phyloP scores from a whole-genome alignment of 2,329 filamentous ascomycete genomes.

The Nothophaeocryptopus gaeumannii region DNA sequence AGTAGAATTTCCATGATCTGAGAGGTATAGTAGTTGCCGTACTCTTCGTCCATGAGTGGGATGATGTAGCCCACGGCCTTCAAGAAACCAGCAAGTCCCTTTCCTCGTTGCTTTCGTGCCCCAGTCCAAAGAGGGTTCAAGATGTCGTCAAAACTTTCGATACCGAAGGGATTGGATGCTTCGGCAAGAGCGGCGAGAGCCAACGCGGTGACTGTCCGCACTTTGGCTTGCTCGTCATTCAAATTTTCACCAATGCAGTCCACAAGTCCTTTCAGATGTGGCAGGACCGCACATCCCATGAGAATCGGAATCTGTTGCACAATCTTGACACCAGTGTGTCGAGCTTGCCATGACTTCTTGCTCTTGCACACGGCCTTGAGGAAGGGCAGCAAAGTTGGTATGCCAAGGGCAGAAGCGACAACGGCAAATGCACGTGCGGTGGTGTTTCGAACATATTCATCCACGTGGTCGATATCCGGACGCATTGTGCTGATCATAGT shows the following conservation, averaged over 20 bases:
- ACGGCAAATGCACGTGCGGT: constrained; percentile 96
- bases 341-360: constrained; percentile 98
- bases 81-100: constrained; percentile 89
- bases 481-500: constrained; percentile 99
- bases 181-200: constrained; percentile 93
- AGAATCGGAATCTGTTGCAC: constrained; percentile 98
- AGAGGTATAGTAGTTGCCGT: constrained; percentile 97
- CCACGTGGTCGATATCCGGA: constrained; percentile 96
- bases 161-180: constrained; percentile 96
- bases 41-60: constrained; percentile 98
- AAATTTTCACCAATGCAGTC: constrained; percentile 95
- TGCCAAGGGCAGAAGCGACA: constrained; percentile 91
- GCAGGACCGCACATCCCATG: constrained; percentile 95
- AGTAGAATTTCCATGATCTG: constrained; percentile 99
- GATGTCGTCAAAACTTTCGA: constrained; percentile 97
- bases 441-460: constrained; percentile 97
- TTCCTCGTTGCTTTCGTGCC: constrained; percentile 91
- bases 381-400: constrained; percentile 92
- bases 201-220: constrained; percentile 90
- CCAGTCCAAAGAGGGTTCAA: constrained; percentile 96
- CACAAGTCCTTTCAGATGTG: constrained; percentile 91
- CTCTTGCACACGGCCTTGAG: constrained; percentile 91
- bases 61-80: constrained; percentile 99
- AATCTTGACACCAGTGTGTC: constrained; percentile 98
- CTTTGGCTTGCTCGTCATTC: constrained; percentile 97